Evolutionary conservation across 139 green algal species (phyloP).

Genomic region (Klebsormidium nitens): DNA sequence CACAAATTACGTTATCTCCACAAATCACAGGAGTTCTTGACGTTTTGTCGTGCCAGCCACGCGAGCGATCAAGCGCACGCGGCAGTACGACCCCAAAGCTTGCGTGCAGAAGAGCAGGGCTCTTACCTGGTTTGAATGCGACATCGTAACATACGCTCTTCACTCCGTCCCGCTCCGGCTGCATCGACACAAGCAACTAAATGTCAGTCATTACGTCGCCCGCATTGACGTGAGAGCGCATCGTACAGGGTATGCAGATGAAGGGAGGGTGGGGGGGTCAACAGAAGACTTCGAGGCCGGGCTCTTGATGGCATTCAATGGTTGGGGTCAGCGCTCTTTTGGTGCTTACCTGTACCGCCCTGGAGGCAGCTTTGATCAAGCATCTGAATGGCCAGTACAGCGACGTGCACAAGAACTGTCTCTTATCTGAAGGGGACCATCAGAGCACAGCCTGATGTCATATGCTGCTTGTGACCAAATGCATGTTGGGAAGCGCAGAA

Average conservation of each 20-base stretch:
- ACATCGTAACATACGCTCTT: slow-evolving; percentile 69
- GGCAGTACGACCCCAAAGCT: too few relatives aligned
- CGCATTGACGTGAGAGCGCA: not conserved
- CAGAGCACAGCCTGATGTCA: too few relatives aligned
- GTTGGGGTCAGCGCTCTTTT: not conserved
- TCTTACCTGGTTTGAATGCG: slow-evolving; percentile 56
- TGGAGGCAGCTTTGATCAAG: not conserved
- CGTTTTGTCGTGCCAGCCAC: too few relatives aligned
- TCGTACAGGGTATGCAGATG: not conserved
- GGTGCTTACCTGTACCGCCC: not conserved
- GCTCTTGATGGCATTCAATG: not conserved
- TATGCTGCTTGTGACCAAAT: too few relatives aligned
- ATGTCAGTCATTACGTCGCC: not conserved
- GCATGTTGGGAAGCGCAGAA: too few relatives aligned
- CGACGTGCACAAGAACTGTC: too few relatives aligned
- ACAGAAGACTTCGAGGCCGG: not conserved
- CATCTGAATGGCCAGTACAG: too few relatives aligned
- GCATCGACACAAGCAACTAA: not conserved
- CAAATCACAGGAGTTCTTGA: too few relatives aligned
- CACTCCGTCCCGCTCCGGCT: slow-evolving; percentile 72
- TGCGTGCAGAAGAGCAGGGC: too few relatives aligned
- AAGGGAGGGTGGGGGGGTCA: not conserved
- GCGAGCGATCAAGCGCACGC: too few relatives aligned
- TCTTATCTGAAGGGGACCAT: too few relatives aligned
- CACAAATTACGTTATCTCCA: too few relatives aligned